These are phyloP conservation scores for Mycena citricolor DNA, from an alignment of 1,284 basidiomycete species.

Conservation along the genomic window DNA sequence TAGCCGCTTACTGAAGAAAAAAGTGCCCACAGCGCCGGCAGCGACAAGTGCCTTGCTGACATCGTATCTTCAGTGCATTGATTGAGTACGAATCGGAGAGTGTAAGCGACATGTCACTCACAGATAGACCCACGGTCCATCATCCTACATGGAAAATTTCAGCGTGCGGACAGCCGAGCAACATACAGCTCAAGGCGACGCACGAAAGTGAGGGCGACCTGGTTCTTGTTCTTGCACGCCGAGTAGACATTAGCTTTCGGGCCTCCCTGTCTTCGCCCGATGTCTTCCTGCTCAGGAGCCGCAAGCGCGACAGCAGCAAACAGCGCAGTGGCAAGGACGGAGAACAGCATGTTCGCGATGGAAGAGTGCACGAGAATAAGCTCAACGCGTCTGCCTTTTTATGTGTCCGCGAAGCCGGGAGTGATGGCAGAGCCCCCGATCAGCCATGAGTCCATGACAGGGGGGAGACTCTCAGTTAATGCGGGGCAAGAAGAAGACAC, in stretches of 20 bases:
- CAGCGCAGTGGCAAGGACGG: conserved; percentile 1
- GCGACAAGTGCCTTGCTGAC: conserved; percentile 39
- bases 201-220: conserved; percentile 48
- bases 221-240: conserved; percentile 32
- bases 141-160: conserved; percentile 35
- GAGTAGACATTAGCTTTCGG: conserved; percentile 32
- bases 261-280: background rate
- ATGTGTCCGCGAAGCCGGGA: too few relatives aligned
- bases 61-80: conserved; percentile 34
- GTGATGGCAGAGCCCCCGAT: too few relatives aligned
- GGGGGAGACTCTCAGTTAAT: too few relatives aligned
- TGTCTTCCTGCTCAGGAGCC: background rate
- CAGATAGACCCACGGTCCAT: conserved; percentile 43
- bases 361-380: too few relatives aligned
- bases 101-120: conserved; percentile 28
- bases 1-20: conserved; percentile 52
- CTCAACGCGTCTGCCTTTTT: too few relatives aligned
- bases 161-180: background rate
- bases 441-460: too few relatives aligned
- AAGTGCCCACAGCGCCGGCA: conserved; percentile 48
- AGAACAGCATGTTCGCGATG: conserved; percentile 8
- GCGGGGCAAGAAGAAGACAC: too few relatives aligned
- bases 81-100: background rate
- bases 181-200: conserved; percentile 13
- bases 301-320: conserved; percentile 1